Base-by-base conservation (phyloP, 768 basidiomycete species). In the Sutorius australiensis region DNA sequence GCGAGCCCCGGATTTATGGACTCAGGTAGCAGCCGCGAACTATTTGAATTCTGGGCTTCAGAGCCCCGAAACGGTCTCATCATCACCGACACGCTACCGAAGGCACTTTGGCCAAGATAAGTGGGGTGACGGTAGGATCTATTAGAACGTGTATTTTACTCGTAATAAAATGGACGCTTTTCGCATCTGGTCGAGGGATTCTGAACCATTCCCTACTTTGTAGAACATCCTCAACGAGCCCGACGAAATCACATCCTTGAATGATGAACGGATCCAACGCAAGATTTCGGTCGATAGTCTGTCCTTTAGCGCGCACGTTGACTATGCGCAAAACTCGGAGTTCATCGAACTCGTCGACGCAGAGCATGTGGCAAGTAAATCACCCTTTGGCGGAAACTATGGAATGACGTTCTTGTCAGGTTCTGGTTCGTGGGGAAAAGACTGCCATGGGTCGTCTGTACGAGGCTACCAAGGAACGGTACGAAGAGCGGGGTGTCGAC, bases 261-360 rank as follows among this genome's bases (percentile, higher is more conserved):
- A 88, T 67, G 92, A 92, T 30, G 77, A 70, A 14, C 83, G 83
- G 39, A 93, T 98, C 45, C 87, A 84, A 24, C 77, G 93, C 55
- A 89, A 89, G 61, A 78, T 95, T 57, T 93, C 95, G 0, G 89
- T 98, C 63, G 90, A 95, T 59, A 86, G 91, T 57, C 88, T 99
- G 56, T 95, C 95, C 3, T 98, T 98, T 71, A 89, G 89, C 50
- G 95, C 95, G 0, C 95, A 98, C 65, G 95, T 98, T 58, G 95
- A 98, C 66, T 95, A 89, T 61, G 80, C 90, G 14, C 95, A 98
- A 62, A 99, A 99, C 68, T 86, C 90, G 3, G 91, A 92, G 63
- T 99, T 95, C 70, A 98, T 99, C 58, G 92, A 97, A 63, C 77
- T 82, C 38, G 85, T 98, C 58, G 89, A 87, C 57, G 87, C 93